phyloP scores from a whole-genome alignment of 1,139 yeast species.

The Yamadazyma conglobata region DNA sequence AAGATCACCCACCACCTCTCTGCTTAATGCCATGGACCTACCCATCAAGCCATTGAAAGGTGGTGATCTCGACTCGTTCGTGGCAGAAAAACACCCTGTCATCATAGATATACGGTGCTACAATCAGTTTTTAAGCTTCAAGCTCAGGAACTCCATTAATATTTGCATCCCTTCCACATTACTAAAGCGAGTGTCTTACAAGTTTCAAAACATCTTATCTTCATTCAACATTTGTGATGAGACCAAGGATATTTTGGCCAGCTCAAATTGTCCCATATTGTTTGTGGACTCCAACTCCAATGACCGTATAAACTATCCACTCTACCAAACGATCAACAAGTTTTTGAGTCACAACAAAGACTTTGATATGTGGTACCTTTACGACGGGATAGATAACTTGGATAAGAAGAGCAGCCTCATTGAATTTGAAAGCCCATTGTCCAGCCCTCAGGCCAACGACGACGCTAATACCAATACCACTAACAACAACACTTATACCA shows the following conservation, averaged over 20 bases:
- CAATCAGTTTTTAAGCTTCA: constrained; percentile 28
- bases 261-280: constrained; percentile 29
- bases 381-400: constrained; percentile 32
- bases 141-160: constrained; percentile 29
- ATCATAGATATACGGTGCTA: constrained; percentile 40
- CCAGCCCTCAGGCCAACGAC: constrained; percentile 5
- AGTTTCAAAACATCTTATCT: constrained; percentile 27
- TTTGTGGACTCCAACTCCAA: constrained; percentile 47
- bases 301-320: constrained; percentile 29
- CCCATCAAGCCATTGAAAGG: constrained; percentile 3
- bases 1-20: constrained; percentile 5
- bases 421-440: constrained; percentile 11
- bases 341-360: constrained; percentile 26
- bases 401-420: constrained; percentile 7
- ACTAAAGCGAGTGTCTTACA: constrained; percentile 33
- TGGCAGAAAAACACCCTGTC: constrained; percentile 9
- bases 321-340: constrained; percentile 42
- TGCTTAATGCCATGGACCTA: constrained; percentile 2
- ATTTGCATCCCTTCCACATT: constrained; percentile 43
- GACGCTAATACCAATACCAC: background rate
- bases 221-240: constrained; percentile 23
- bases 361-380: constrained; percentile 30
- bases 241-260: constrained; percentile 17
- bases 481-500: constrained; percentile 2
- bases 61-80: constrained; percentile 3